These are phyloP conservation scores for Schizophyllum commune DNA, from an alignment of 1,284 basidiomycete genomes.

Conservation along the genomic window DNA sequence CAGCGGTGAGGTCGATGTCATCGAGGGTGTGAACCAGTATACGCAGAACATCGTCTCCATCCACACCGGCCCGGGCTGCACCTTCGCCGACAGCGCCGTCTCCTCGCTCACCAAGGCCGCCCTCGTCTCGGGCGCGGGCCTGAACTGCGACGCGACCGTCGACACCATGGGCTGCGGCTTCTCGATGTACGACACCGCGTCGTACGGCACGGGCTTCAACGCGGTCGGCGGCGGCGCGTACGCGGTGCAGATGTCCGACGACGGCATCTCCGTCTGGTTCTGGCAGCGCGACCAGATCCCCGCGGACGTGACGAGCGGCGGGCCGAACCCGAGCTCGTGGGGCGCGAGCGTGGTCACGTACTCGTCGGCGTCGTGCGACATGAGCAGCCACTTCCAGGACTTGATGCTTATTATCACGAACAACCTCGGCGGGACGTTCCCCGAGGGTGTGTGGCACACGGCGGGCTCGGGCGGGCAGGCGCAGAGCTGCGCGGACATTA, in stretches of 20 bases:
- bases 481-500: constrained; percentile 45
- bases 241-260: constrained; percentile 44
- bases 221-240: constrained; percentile 50
- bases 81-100: constrained; percentile 33
- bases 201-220: constrained; percentile 44
- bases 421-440: constrained; percentile 62
- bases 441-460: constrained; percentile 45
- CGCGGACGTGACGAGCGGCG: constrained; percentile 41
- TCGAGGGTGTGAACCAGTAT: constrained; percentile 12
- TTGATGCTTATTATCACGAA: constrained; percentile 51
- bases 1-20: constrained; percentile 8
- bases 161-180: constrained; percentile 35
- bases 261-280: constrained; percentile 51
- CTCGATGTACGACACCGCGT: constrained; percentile 26
- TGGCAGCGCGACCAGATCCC: constrained; percentile 48
- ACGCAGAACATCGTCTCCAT: constrained; percentile 36
- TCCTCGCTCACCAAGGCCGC: constrained; percentile 27
- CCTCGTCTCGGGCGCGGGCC: constrained; percentile 32
- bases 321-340: constrained; percentile 46
- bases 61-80: constrained; percentile 41
- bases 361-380: constrained; percentile 41
- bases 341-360: constrained; percentile 48
- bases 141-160: constrained; percentile 32
- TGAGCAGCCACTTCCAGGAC: constrained; percentile 46
- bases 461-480: constrained; percentile 44